These are phyloP conservation scores for Rhipidocladum racemiflorum DNA, from an alignment of 176 grass and related monocot genomes.

Conservation along the genomic window DNA sequence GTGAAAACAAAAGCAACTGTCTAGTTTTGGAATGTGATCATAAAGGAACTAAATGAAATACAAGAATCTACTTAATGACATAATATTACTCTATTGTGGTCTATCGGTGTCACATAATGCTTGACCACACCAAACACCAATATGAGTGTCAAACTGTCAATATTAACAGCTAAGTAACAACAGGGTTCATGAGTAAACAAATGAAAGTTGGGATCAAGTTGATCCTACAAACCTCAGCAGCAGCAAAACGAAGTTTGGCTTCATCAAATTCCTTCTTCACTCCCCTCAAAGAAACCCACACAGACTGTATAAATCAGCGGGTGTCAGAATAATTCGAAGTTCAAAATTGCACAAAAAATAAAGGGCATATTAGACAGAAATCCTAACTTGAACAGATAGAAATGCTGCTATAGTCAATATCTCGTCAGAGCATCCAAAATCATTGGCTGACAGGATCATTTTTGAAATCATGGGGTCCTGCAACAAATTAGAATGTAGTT, in stretches of 20 bases:
- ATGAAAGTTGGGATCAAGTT: not conserved
- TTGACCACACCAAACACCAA: not conserved
- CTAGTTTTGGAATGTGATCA: conserved; percentile 5
- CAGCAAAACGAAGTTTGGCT: conserved; percentile 91
- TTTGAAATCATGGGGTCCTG: conserved; percentile 97
- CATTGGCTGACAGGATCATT: conserved; percentile 88
- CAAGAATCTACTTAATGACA: not conserved
- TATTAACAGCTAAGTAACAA: conserved; percentile 10
- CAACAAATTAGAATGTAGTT: conserved; percentile 21
- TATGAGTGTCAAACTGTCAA: not conserved
- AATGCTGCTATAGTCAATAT: conserved; percentile 85
- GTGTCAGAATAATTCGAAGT: conserved; percentile 29
- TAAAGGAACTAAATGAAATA: not conserved
- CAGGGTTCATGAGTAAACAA: not conserved
- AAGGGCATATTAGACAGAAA: conserved; percentile 19
- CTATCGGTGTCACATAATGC: not conserved
- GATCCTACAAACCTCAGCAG: conserved; percentile 73
- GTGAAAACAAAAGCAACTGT: not conserved
- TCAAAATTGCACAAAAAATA: conserved; percentile 16
- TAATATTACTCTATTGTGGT: not conserved
- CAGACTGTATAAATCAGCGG: conserved; percentile 55
- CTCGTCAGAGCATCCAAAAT: conserved; percentile 90
- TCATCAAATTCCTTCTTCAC: conserved; percentile 91
- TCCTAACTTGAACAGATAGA: conserved; percentile 85
- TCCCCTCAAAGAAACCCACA: conserved; percentile 80